Evolutionary conservation across 176 grass and related monocot species (phyloP), one percentile per base, ranked within the genome.

Genomic region (Eleusine indica): DNA sequence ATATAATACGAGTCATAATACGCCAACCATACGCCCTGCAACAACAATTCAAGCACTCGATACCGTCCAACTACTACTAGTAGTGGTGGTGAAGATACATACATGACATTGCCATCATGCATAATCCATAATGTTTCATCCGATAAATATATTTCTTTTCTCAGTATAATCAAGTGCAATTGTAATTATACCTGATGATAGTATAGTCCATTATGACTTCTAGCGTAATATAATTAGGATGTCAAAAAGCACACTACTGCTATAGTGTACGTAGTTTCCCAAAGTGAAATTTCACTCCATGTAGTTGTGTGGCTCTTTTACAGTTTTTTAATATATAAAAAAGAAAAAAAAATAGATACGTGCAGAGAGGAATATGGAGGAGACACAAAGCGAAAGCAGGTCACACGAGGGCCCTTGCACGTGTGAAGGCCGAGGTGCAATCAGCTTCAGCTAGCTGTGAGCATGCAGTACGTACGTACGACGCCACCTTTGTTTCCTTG

Each of bases 341-440:
- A 16, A 52, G 49, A 4, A 52, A 17, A 4, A 6, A 57, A 41
- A 62, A 62, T 6, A 0, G 21, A n/a, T n/a, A 60, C 56, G 19
- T 12, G 21, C 62, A 78, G 44, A 47, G 61, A 63, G 41, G 22
- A 78, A 77, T 63, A 63, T 46, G 30, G 76, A 67, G 76, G 7
- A 30, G 54, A 35, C n/a, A 37, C 40, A 82, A 79, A 83, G 74
- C 68, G 13, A 83, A 86, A 86, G 73, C 1, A 21, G 10, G 75
- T 38, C 65, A 3, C 83, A 28, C 66, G 53, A 71, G 79, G 84
- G 84, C 75, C 86, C 79, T 87, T 42, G 18, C 88, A 90, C 84
- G 88, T 86, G 84, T 87, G 84, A 61, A 79, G 49, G 83, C 32
- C 68, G 64, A 72, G 67, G 70, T 51, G 65, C 71, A 72, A 75